Evolutionary conservation across 2,329 filamentous ascomycete genomes (phyloP), one percentile per base, ranked within the genome.

Genomic region (Macrophomina phaseolina): DNA sequence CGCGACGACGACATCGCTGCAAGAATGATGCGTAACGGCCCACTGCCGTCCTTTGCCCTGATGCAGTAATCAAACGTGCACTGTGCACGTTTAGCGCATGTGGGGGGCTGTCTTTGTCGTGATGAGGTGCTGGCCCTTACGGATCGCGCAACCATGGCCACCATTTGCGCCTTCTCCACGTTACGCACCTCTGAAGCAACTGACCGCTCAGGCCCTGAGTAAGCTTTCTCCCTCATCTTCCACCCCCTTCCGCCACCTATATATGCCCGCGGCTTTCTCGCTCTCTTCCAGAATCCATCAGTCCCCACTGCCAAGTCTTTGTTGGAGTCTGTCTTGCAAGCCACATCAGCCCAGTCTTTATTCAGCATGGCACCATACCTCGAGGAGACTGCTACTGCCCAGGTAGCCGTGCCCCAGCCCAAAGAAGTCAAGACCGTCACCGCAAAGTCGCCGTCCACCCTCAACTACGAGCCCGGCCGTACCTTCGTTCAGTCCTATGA

Each of bases 391-490:
- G 11, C 45, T 11, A 8, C 53, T 28, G n/a, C 45, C 46, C 42
- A 60, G 23, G 34, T 53, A 4, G 18, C 48, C 23, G 45, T n/a
- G 8, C 46, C 42, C 5, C 28, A 8, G 14, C 28, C 45, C 49
- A 68, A 66, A 45, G 36, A 45, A 28, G 23, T 64, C 51, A 69
- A 66, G 45, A 12, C 52, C 34, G 18, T 56, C 42, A 23, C 64
- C 23, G 45, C 68, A 52, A 75, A 76, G 68, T 65, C 53, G 28
- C 73, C 75, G 42, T 60, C 69, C 34, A 46, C 51, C 34, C 69
- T 81, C 62, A 75, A 75, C 42, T 85, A 85, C 68, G 74, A 80
- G 8, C 85, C 85, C 7, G 85, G 85, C 48, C 80, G 81, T 11
- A 83, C 82, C 9, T 64, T 70, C 30, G 75, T 84, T 38, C 74